These are phyloP conservation scores for Suillus clintonianus DNA, from an alignment of 768 basidiomycete species.

Conservation along the genomic window DNA sequence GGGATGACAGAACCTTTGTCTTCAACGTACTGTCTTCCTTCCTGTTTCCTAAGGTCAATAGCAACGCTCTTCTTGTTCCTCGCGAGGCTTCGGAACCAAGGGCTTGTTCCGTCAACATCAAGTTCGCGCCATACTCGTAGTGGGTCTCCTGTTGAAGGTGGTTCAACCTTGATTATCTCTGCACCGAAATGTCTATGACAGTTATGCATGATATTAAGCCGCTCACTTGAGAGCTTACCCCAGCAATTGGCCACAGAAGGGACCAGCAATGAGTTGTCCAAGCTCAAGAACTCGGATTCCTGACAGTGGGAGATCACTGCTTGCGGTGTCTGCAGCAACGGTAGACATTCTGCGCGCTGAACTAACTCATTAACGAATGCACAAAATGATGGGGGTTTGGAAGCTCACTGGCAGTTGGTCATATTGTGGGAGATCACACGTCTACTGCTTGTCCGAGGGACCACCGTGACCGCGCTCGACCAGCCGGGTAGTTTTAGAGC, in stretches of 20 bases:
- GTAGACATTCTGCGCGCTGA: neutral
- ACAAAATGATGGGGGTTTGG: neutral
- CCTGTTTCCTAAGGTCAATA: constrained; percentile 59
- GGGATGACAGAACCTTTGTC: neutral
- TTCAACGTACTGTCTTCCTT: constrained; percentile 50
- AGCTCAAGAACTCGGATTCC: constrained; percentile 69
- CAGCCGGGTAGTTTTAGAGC: neutral
- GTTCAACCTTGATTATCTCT: constrained; percentile 72
- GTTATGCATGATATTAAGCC: neutral
- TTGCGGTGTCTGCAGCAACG: neutral
- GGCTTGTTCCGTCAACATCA: constrained; percentile 69
- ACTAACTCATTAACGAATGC: neutral
- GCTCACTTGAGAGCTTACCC: constrained; percentile 43
- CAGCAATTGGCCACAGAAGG: constrained; percentile 71
- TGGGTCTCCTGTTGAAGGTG: constrained; percentile 63
- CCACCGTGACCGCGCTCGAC: neutral
- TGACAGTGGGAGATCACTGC: constrained; percentile 56
- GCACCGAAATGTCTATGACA: constrained; percentile 64
- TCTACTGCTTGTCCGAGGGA: neutral
- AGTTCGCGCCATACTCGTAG: constrained; percentile 72
- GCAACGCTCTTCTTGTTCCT: constrained; percentile 76
- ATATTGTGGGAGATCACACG: neutral
- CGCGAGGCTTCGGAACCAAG: constrained; percentile 73
- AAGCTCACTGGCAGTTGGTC: neutral
- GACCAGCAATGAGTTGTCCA: constrained; percentile 72